Evolutionary conservation across 106 monocot species (phyloP).

Genomic region (Dendrobium officinale): DNA sequence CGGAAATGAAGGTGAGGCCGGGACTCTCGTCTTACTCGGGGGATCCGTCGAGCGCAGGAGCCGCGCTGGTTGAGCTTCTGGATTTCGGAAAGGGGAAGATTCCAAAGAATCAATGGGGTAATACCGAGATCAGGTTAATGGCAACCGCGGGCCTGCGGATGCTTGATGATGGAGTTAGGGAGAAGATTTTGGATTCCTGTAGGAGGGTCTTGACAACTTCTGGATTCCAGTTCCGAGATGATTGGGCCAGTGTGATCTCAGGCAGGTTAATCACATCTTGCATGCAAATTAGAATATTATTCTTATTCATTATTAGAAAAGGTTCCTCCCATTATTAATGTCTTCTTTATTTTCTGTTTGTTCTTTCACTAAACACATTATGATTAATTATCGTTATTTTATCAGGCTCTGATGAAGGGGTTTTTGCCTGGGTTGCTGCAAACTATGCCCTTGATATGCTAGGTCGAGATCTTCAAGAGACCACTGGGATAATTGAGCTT

Average conservation of each 20-base stretch:
- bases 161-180: constrained; percentile 39
- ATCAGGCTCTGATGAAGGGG: constrained; percentile 82
- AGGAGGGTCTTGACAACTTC: constrained; percentile 56
- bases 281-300: not conserved
- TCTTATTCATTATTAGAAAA: too few relatives aligned
- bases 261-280: constrained; percentile 35
- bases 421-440: constrained; percentile 93
- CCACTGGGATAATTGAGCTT: constrained; percentile 92
- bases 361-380: not conserved
- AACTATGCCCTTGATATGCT: constrained; percentile 91
- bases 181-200: constrained; percentile 67
- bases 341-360: not conserved
- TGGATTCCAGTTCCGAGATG: constrained; percentile 51
- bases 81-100: constrained; percentile 66
- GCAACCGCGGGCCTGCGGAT: constrained; percentile 77
- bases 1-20: constrained; percentile 59
- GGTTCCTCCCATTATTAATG: not conserved
- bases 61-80: constrained; percentile 41
- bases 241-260: constrained; percentile 86
- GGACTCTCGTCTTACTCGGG: constrained; percentile 56
- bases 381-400: not conserved
- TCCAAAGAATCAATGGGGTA: constrained; percentile 41
- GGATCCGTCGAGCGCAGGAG: constrained; percentile 39
- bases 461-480: constrained; percentile 69
- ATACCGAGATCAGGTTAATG: constrained; percentile 73